These are phyloP conservation scores for Penicillium waksmanii DNA, from an alignment of 495 filamentous ascomycete genomes.

Conservation along the genomic window DNA sequence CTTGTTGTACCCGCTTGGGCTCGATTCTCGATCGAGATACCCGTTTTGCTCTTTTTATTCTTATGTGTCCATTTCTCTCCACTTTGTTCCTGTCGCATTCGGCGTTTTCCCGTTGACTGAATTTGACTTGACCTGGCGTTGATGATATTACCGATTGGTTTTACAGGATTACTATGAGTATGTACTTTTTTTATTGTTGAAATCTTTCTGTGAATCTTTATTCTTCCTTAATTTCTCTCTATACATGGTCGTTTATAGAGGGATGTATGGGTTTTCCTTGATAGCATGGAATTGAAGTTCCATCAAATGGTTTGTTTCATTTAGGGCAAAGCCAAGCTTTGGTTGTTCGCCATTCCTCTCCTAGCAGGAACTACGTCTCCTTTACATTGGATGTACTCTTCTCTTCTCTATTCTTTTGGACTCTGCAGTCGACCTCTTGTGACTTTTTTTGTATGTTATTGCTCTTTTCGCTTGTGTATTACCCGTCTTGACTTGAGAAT, in stretches of 20 bases:
- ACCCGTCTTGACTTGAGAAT: not conserved
- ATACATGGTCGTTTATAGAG: conserved; percentile 32
- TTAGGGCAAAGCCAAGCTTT: not conserved
- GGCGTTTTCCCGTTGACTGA: conserved; percentile 16
- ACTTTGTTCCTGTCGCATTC: conserved; percentile 13
- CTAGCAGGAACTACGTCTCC: not conserved
- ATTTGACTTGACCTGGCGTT: conserved; percentile 15
- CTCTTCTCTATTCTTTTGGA: not conserved
- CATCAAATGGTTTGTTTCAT: not conserved
- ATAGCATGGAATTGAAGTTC: not conserved
- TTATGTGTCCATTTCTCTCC: conserved; percentile 16
- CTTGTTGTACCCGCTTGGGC: conserved; percentile 43
- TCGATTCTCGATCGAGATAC: conserved; percentile 15
- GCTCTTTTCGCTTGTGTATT: not conserved
- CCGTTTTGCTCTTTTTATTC: conserved; percentile 19
- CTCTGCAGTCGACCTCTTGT: not conserved
- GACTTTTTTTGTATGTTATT: not conserved
- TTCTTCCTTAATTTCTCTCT: conserved; percentile 16
- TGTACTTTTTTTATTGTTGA: conserved; percentile 22
- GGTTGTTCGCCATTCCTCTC: not conserved
- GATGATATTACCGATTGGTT: conserved; percentile 11
- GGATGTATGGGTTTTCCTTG: conserved; percentile 8
- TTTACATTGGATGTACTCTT: not conserved
- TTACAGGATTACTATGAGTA: conserved; percentile 29
- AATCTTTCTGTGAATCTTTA: not conserved